These are phyloP conservation scores for Stemphylium vesicarium DNA, from an alignment of 2,329 filamentous ascomycete species.

Conservation along the genomic window DNA sequence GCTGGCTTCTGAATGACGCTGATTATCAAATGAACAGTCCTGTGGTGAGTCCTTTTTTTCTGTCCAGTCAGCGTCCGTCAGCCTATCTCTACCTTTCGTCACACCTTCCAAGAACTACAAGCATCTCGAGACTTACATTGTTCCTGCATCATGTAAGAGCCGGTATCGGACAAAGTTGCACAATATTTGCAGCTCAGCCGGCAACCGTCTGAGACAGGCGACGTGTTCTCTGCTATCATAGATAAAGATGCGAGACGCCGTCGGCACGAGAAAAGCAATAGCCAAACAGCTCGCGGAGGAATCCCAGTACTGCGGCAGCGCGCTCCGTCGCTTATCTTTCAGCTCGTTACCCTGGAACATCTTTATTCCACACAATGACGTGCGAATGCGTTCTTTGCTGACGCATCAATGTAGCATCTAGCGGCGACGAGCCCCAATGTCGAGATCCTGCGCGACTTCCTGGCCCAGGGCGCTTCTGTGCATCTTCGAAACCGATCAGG, in stretches of 20 bases:
- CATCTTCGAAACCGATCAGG: conserved; percentile 65
- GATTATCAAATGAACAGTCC: conserved; percentile 84
- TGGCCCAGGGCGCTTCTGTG: conserved; percentile 63
- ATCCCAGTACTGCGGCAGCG: conserved; percentile 30
- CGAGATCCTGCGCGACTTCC: conserved; percentile 62
- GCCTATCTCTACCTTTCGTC: conserved; percentile 30
- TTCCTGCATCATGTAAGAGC: conserved; percentile 21
- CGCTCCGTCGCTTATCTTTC: conserved; percentile 40
- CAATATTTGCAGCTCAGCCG: conserved; percentile 17
- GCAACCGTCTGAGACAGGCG: conserved; percentile 28
- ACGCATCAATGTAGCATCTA: conserved; percentile 56
- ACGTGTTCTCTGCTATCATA: conserved; percentile 33
- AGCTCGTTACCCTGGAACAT: conserved; percentile 32
- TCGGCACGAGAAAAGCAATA: conserved; percentile 27
- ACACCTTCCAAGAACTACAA: conserved; percentile 20
- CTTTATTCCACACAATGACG: conserved; percentile 32
- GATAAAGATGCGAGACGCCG: conserved; percentile 36
- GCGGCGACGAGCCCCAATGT: conserved; percentile 63
- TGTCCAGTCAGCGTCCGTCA: conserved; percentile 29
- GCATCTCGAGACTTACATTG: conserved; percentile 9
- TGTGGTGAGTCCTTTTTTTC: conserved; percentile 47
- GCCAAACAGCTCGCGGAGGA: conserved; percentile 32
- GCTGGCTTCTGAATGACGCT: conserved; percentile 72
- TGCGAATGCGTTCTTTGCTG: conserved; percentile 41
- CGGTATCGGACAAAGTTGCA: conserved; percentile 36